These are phyloP conservation scores for Emergomyces africanus DNA, from an alignment of 2,329 filamentous ascomycete genomes.

Conservation along the genomic window DNA sequence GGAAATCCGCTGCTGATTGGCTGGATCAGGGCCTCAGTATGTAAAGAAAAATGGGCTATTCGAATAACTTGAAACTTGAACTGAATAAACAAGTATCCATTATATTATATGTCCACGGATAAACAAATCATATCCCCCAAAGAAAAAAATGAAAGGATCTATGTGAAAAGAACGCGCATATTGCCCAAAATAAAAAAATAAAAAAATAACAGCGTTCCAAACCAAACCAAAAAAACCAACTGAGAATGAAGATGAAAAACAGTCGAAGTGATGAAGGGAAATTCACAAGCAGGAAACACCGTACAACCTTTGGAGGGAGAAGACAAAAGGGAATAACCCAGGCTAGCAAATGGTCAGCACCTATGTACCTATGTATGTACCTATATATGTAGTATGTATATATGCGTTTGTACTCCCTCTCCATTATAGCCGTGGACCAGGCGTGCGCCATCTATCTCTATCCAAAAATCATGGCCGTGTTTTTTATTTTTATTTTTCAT, in stretches of 20 bases:
- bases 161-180: not conserved
- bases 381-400: not conserved
- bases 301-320: not conserved
- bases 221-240: not conserved
- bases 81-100: too few relatives aligned
- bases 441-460: not conserved
- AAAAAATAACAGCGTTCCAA: not conserved
- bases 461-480: not conserved
- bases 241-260: slow-evolving; percentile 10
- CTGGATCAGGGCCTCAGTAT: not conserved
- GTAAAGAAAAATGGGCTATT: too few relatives aligned
- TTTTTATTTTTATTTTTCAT: not conserved
- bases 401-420: not conserved
- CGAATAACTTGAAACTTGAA: too few relatives aligned
- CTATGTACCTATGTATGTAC: not conserved
- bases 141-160: not conserved
- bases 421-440: not conserved
- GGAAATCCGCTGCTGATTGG: not conserved
- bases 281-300: not conserved
- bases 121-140: not conserved
- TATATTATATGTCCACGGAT: not conserved
- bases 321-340: not conserved
- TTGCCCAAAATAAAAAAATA: not conserved
- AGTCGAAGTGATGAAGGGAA: not conserved
- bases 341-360: not conserved